Evolutionary conservation across 2,329 filamentous ascomycete genomes (phyloP), one percentile per base, ranked within the genome.

Genomic region (Niveomyces coronatus): DNA sequence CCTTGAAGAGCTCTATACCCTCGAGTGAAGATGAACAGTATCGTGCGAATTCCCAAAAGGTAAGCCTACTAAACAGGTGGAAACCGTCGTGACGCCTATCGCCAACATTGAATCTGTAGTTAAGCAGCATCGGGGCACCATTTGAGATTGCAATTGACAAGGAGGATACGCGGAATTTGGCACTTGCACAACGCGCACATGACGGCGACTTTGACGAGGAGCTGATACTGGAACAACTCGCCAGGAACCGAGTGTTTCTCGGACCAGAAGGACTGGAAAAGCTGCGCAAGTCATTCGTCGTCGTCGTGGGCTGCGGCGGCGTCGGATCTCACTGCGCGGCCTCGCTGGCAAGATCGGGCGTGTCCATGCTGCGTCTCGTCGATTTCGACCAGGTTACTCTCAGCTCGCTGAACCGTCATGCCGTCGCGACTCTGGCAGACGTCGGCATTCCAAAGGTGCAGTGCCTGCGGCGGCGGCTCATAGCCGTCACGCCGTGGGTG

Each of bases 371-470:
- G 39, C 80, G 91, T 1, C 73, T 98, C 26, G 78, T 98, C 48
- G 91, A 98, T 60, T 98, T 98, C 56, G 91, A 98, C 57, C 91
- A 98, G 68, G 89, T 98, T 23, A 94, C 88, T 0, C 69, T 98
- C 31, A 94, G 85, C 46, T 94, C 87, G 3, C 66, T 98, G 39
- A 98, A 98, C 59, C 71, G 91, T n/a, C 91, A 98, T 61, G 87
- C 91, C 8, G 82, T 98, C 1, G 91, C 91, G 5, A 96, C 89
- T 0, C 69, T 96, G 6, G 85, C 86, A 13, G 91, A 98, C 53
- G 91, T 98, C 2, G 91, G 91, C 17, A 86, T 82, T 10, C 78
- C 88, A 8, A 98, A 98, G 62, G 91, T 98, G 2, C 75, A 83
- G 40, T 91, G 85, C 50, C 74, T 98, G 36, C 73, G 80, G 51